Conservation (phyloP, 768 basidiomycete genomes). For the Russula compacta region DNA sequence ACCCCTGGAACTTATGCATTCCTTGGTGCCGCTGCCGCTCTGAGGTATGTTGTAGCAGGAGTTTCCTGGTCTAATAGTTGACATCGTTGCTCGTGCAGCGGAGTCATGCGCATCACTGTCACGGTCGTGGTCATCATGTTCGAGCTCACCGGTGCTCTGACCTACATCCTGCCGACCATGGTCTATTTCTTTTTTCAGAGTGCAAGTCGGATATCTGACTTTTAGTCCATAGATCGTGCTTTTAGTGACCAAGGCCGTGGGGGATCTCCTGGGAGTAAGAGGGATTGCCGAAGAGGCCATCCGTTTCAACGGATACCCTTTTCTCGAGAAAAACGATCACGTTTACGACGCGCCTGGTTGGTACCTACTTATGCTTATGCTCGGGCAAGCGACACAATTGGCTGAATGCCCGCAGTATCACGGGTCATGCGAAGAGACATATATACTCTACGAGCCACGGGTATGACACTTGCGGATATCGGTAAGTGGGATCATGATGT, state of each 20-base stretch:
- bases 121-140: conserved; percentile 99
- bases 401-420: conserved; percentile 45
- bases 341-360: conserved; percentile 84
- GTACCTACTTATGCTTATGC: conserved; percentile 21
- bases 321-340: conserved; percentile 92
- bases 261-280: conserved; percentile 84
- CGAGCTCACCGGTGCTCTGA: conserved; percentile 92
- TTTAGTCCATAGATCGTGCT: conserved; percentile 70
- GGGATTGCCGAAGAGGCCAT: conserved; percentile 98
- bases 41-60: conserved; percentile 48
- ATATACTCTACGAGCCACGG: conserved; percentile 59
- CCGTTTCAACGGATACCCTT: conserved; percentile 93
- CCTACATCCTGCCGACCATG: conserved; percentile 97
- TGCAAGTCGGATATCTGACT: conserved; percentile 13
- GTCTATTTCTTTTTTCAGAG: conserved; percentile 34
- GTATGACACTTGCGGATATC: conserved; percentile 68
- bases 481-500: conserved; percentile 40
- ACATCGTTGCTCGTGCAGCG: conserved; percentile 38
- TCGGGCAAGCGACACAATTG: not conserved
- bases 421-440: conserved; percentile 85
- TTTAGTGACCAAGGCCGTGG: conserved; percentile 93
- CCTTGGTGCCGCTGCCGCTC: conserved; percentile 89
- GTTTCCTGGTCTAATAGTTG: not conserved
- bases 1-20: conserved; percentile 98
- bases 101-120: conserved; percentile 94